phyloP scores from a whole-genome alignment of 306 rosid genomes.

The Gillenia trifoliata region DNA sequence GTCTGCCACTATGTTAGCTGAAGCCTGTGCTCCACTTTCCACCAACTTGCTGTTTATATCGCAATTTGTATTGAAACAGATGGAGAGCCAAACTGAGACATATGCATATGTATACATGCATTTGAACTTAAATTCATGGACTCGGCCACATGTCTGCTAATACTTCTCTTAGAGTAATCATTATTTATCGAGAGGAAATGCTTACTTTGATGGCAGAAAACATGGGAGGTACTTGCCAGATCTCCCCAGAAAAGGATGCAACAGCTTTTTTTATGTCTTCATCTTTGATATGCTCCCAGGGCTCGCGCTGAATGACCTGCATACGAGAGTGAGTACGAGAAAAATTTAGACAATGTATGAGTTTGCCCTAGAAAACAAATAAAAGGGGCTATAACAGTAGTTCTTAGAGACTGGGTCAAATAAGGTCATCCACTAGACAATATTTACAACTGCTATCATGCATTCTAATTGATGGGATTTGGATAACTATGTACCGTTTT shows the following conservation, averaged over 20 bases:
- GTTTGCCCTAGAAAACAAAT: background rate
- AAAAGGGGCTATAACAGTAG: background rate
- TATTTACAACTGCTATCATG: background rate
- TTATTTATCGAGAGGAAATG: background rate
- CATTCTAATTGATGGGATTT: background rate
- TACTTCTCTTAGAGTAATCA: background rate
- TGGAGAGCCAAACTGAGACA: too few species aligned
- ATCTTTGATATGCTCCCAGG: conserved; percentile 98
- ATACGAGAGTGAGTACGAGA: conserved; percentile 25
- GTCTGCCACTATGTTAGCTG: background rate
- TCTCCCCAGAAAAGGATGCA: conserved; percentile 78
- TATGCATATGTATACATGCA: too few species aligned
- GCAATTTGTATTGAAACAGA: background rate
- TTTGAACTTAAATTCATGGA: background rate
- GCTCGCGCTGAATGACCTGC: conserved; percentile 96
- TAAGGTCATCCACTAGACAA: background rate
- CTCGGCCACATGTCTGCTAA: background rate
- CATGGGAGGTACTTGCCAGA: conserved; percentile 99
- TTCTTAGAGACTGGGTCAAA: background rate
- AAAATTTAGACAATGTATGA: conserved; percentile 2
- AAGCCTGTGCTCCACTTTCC: background rate
- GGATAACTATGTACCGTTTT: background rate
- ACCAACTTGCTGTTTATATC: background rate
- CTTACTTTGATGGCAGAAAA: conserved; percentile 98
- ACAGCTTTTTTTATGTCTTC: conserved; percentile 72